phyloP scores from a whole-genome alignment of 768 basidiomycete species.

The Galerina marginata region DNA sequence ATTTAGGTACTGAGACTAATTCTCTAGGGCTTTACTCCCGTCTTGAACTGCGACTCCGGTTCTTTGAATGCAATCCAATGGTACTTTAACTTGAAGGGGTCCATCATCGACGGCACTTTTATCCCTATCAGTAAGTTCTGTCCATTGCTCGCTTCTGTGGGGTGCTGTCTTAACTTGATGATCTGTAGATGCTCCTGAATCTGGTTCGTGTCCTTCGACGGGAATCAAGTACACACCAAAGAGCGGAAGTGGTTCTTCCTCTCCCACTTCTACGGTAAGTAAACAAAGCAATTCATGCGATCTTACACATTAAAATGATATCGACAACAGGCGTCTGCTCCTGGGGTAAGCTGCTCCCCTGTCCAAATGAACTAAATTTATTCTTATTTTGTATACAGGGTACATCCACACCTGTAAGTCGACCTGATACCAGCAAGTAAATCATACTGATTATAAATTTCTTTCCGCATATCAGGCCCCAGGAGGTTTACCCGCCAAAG shows the following conservation, averaged over 20 bases:
- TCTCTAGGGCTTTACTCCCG: conserved; percentile 49
- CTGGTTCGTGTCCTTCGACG: conserved; percentile 55
- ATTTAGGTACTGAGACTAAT: neutral
- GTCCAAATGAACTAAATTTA: neutral
- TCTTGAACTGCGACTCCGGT: conserved; percentile 37
- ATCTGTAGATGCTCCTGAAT: conserved; percentile 51
- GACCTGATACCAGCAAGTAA: neutral
- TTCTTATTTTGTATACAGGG: neutral
- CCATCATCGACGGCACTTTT: conserved; percentile 69
- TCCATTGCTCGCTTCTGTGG: neutral
- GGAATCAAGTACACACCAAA: conserved; percentile 70
- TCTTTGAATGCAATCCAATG: conserved; percentile 51
- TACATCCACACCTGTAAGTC: neutral
- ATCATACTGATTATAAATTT: neutral
- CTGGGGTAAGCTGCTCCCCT: neutral
- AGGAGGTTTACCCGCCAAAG: conserved; percentile 47
- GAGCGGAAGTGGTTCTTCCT: conserved; percentile 32
- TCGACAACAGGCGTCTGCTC: neutral
- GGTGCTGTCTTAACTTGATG: neutral
- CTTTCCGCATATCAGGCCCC: conserved; percentile 15
- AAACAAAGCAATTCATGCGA: neutral
- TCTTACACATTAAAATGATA: neutral
- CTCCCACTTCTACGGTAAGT: conserved; percentile 36
- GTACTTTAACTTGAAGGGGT: conserved; percentile 71
- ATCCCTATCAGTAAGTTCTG: conserved; percentile 57